Base-by-base conservation (phyloP, 2,329 filamentous ascomycete genomes). In the Penicillium frequentans region DNA sequence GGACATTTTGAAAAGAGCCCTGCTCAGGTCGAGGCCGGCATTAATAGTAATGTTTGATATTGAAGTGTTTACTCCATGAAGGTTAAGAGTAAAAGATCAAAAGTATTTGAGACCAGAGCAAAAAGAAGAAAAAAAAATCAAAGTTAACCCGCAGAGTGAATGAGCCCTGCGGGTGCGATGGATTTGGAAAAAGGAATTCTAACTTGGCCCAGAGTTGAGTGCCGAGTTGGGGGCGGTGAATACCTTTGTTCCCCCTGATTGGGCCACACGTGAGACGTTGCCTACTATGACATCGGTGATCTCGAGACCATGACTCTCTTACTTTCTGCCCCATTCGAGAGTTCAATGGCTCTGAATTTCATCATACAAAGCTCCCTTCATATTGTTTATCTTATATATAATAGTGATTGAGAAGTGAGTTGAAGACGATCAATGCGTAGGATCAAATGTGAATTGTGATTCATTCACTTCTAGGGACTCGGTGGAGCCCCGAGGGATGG, bases 1-100 rank as follows among this genome's bases (percentile, higher is more conserved):
- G 64, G 74, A 71, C 75, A 77, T 77, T 61, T 53, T 75, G 67
- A 68, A 60, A 54, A 56, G 53, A 68, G 65, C 61, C 63, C 67
- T 66, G 64, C 66, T 63, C 64, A 64, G 70, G 65, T 67, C 68
- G 64, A 58, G 65, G 62, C 64, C 72, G 70, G 73, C 73, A 75
- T 75, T 70, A 65, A 68, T 58, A 21, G 27, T 33, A 44, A 37
- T 35, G 16, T 21, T 33, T 23, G 33, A 27, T 19, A 42, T 24
- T 21, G n/a, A 31, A 46, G 27, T 7, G 7, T 27, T 39, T 26
- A 39, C 37, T 39, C 23, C 48, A 50, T 44, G 21, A 33, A 31
- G 29, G 35, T 19, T n/a, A 16, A 31, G 35, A 46, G 29, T n/a
- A 19, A 27, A 43, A 29, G 27, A 35, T 7, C 39, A 57, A 52